Evolutionary conservation across 805 yeast species (phyloP).

Genomic region (Starmera quercuum): DNA sequence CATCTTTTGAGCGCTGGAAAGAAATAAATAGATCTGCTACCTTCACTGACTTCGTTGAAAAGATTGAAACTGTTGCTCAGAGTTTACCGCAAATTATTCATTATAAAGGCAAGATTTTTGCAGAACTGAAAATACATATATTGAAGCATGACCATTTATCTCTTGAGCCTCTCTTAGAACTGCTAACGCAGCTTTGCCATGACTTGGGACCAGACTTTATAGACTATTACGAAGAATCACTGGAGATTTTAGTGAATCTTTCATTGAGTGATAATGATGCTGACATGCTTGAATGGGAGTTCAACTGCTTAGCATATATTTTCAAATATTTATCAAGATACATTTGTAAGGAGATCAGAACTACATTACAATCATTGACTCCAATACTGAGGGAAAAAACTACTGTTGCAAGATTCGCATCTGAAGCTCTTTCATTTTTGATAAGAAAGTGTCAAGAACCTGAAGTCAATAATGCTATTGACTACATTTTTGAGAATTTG

Average conservation of each 20-base stretch:
- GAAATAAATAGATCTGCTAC: slow-evolving; percentile 74
- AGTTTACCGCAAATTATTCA: slow-evolving; percentile 77
- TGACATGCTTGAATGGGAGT: slow-evolving; percentile 71
- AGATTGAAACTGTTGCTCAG: slow-evolving; percentile 46
- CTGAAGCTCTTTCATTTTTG: slow-evolving; percentile 84
- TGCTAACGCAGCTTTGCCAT: slow-evolving; percentile 78
- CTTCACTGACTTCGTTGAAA: slow-evolving; percentile 56
- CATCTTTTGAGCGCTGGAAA: slow-evolving; percentile 79
- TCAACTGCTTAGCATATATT: slow-evolving; percentile 77
- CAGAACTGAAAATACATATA: slow-evolving; percentile 39
- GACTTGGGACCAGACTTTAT: slow-evolving; percentile 91
- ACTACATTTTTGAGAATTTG: slow-evolving; percentile 30
- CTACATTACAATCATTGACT: slow-evolving; percentile 58
- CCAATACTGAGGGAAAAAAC: slow-evolving; percentile 62
- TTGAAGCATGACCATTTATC: slow-evolving; percentile 57
- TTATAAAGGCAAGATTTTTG: slow-evolving; percentile 58
- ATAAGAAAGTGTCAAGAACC: slow-evolving; percentile 56
- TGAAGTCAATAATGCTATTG: slow-evolving; percentile 38
- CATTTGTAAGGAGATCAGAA: slow-evolving; percentile 52
- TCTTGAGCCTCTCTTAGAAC: slow-evolving; percentile 73
- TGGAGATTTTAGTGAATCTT: slow-evolving; percentile 42
- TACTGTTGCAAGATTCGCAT: slow-evolving; percentile 72
- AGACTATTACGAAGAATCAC: slow-evolving; percentile 50
- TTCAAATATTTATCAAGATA: slow-evolving; percentile 78
- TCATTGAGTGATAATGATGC: slow-evolving; percentile 40